Evolutionary conservation across 495 filamentous ascomycete genomes (phyloP).

Genomic region (Neurospora cerealis): DNA sequence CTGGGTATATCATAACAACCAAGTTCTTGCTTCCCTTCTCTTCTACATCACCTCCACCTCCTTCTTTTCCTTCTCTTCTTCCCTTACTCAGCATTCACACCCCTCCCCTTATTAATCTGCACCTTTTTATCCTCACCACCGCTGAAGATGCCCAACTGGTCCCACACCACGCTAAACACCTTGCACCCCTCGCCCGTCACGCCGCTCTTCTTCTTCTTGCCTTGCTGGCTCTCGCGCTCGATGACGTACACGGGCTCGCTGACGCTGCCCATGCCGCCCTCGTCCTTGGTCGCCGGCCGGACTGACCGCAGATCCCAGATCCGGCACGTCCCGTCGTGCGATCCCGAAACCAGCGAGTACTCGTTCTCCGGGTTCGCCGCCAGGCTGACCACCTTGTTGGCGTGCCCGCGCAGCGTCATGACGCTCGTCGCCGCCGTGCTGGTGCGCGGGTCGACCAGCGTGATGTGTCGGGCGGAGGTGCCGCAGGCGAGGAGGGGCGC

Average conservation of each 20-base stretch:
- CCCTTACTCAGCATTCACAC: slow-evolving; percentile 15
- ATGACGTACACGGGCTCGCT: slow-evolving; percentile 76
- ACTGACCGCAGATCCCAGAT: slow-evolving; percentile 84
- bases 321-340: slow-evolving; percentile 80
- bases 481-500: slow-evolving; percentile 72
- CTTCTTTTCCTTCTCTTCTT: neutral
- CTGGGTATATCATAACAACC: slow-evolving; percentile 6
- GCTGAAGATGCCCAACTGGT: slow-evolving; percentile 81
- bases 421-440: slow-evolving; percentile 61
- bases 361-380: slow-evolving; percentile 61
- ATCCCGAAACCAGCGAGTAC: slow-evolving; percentile 71
- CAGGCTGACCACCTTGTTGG: slow-evolving; percentile 68
- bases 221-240: slow-evolving; percentile 62
- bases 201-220: slow-evolving; percentile 45
- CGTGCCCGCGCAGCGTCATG: slow-evolving; percentile 84
- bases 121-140: slow-evolving; percentile 86
- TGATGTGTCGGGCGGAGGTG: slow-evolving; percentile 77
- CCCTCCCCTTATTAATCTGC: slow-evolving; percentile 68
- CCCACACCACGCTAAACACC: slow-evolving; percentile 88
- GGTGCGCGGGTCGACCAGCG: slow-evolving; percentile 76
- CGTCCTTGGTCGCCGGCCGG: slow-evolving; percentile 51
- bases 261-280: slow-evolving; percentile 48
- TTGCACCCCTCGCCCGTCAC: slow-evolving; percentile 70
- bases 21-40: neutral
- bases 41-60: neutral